These are phyloP conservation scores for Ogataea wickerhamii DNA, from an alignment of 805 yeast species.

Conservation along the genomic window DNA sequence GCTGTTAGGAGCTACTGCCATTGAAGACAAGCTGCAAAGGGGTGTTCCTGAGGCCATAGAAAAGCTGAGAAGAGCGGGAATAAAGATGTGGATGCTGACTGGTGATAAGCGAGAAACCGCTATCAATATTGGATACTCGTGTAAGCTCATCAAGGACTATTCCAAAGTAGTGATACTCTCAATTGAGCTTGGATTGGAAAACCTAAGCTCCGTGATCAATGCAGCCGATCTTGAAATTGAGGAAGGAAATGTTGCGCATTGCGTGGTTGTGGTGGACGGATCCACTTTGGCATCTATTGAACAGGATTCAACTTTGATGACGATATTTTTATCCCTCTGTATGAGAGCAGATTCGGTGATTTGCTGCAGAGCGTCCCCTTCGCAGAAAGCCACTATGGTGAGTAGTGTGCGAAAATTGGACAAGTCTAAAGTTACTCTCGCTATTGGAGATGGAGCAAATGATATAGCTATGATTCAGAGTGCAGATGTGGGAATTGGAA, in stretches of 20 bases:
- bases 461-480: conserved; percentile 99
- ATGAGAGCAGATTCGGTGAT: conserved; percentile 86
- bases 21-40: conserved; percentile 91
- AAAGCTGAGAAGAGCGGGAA: conserved; percentile 87
- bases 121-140: conserved; percentile 92
- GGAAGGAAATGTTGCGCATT: conserved; percentile 79
- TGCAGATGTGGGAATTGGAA: conserved; percentile 97
- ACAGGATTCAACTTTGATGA: conserved; percentile 63
- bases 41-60: conserved; percentile 98
- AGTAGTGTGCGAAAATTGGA: conserved; percentile 68
- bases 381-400: conserved; percentile 93
- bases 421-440: conserved; percentile 74
- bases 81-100: conserved; percentile 96
- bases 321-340: conserved; percentile 80
- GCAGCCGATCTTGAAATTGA: conserved; percentile 73
- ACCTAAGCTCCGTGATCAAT: conserved; percentile 62
- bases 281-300: conserved; percentile 73
- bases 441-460: conserved; percentile 98
- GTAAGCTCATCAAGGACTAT: conserved; percentile 88
- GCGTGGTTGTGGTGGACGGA: conserved; percentile 96
- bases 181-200: conserved; percentile 39
- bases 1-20: conserved; percentile 90
- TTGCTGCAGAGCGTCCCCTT: conserved; percentile 95
- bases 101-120: conserved; percentile 99
- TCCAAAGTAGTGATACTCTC: conserved; percentile 77